Conservation (phyloP, 371 early-diverging fungal species). For the Saksenaea vasiformis region DNA sequence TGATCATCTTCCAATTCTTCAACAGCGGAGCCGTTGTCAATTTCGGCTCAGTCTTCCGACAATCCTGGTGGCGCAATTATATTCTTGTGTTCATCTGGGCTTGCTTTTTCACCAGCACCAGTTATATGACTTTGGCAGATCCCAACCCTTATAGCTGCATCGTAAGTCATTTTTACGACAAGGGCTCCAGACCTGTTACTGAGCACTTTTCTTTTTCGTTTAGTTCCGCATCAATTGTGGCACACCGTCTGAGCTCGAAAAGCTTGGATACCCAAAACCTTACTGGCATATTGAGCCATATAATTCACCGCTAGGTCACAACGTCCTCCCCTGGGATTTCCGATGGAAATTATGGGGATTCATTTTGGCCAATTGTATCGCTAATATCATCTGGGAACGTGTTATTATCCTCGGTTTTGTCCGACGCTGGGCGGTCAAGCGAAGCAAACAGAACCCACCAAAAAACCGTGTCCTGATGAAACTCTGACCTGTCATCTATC, state of each 20-base stretch:
- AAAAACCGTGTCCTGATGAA: conserved; percentile 29
- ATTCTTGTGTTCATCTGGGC: conserved; percentile 58
- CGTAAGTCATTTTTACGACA: conserved; percentile 20
- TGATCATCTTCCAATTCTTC: conserved; percentile 65
- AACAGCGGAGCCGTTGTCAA: conserved; percentile 69
- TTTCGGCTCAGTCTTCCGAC: conserved; percentile 67
- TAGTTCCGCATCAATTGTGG: conserved; percentile 82
- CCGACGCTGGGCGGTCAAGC: conserved; percentile 38
- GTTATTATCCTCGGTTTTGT: conserved; percentile 56
- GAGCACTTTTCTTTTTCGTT: neutral
- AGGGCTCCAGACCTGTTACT: too few relatives aligned
- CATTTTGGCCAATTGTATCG: conserved; percentile 44
- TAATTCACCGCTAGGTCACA: conserved; percentile 64
- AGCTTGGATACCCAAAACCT: conserved; percentile 55
- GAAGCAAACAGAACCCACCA: conserved; percentile 21
- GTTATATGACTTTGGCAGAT: conserved; percentile 60
- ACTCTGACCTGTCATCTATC: conserved; percentile 15
- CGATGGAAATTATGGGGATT: conserved; percentile 63
- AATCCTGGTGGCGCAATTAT: conserved; percentile 64
- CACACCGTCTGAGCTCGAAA: conserved; percentile 41
- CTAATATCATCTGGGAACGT: conserved; percentile 54
- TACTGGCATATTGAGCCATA: conserved; percentile 58
- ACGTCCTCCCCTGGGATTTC: conserved; percentile 66
- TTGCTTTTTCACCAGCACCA: conserved; percentile 53
- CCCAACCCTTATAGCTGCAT: conserved; percentile 72